A percentile compares a stretch with the other conserved stretches of the same genome.
phyloP scores from a whole-genome alignment of 2,329 filamentous ascomycete genomes.

The Penicillium sp. region DNA sequence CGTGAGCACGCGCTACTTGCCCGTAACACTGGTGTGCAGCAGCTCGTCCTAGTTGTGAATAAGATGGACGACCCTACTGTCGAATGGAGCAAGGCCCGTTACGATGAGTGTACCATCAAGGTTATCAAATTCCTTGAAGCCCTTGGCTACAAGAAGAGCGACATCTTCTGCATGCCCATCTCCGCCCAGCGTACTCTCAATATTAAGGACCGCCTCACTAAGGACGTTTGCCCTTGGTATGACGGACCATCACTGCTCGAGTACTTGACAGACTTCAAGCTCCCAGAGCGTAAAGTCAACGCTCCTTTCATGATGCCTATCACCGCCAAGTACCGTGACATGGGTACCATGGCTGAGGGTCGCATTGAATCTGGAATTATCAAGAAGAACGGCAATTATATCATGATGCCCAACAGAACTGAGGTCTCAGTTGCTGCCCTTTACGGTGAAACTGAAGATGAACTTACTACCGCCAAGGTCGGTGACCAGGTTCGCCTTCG shows the following conservation, averaged over 20 bases:
- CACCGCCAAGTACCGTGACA: conserved; percentile 92
- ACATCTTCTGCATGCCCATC: conserved; percentile 94
- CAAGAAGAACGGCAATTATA: conserved; percentile 80
- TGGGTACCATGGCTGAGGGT: conserved; percentile 96
- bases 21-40: conserved; percentile 97
- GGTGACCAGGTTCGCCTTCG: conserved; percentile 94
- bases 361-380: conserved; percentile 94
- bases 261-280: conserved; percentile 90
- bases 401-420: conserved; percentile 96
- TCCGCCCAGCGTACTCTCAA: conserved; percentile 83
- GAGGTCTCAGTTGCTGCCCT: conserved; percentile 77
- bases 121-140: conserved; percentile 84
- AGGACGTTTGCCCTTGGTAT: conserved; percentile 78
- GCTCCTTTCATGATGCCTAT: conserved; percentile 99
- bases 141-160: conserved; percentile 93
- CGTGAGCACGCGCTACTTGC: conserved; percentile 97
- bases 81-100: conserved; percentile 90
- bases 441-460: conserved; percentile 95
- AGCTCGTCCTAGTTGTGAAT: conserved; percentile 91
- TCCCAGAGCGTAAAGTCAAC: conserved; percentile 92
- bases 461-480: conserved; percentile 76
- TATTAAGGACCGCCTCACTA: conserved; percentile 84
- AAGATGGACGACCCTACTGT: conserved; percentile 99
- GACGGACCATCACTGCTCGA: conserved; percentile 88
- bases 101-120: conserved; percentile 90